Percentiles rank a stretch among this genome's conserved stretches.
These are phyloP conservation scores for Monascus ruber DNA, from an alignment of 2,329 filamentous ascomycete genomes.

Conservation along the genomic window DNA sequence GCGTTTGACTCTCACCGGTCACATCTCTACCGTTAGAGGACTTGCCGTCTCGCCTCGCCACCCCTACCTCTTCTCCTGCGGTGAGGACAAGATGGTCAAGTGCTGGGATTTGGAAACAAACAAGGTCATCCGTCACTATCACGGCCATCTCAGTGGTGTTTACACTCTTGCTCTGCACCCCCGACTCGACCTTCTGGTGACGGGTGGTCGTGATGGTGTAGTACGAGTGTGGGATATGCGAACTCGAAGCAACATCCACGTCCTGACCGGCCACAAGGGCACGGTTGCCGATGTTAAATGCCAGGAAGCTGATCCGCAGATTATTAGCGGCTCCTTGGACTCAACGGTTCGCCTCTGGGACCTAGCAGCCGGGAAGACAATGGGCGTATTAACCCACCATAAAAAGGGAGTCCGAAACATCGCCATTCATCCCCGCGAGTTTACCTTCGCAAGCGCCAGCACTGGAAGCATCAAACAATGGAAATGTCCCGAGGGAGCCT, in stretches of 20 bases:
- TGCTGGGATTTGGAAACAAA: constrained; percentile 99
- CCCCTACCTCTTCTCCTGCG: constrained; percentile 94
- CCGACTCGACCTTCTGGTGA: constrained; percentile 86
- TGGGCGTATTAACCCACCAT: constrained; percentile 93
- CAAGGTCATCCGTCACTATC: constrained; percentile 95
- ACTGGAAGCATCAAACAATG: constrained; percentile 96
- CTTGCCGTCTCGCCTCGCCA: constrained; percentile 86
- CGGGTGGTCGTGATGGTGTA: constrained; percentile 86
- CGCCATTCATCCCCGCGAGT: constrained; percentile 77
- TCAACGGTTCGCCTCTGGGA: constrained; percentile 90
- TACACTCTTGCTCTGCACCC: constrained; percentile 91
- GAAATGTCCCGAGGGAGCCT: constrained; percentile 95
- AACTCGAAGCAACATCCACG: constrained; percentile 88
- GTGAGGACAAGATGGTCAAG: constrained; percentile 99
- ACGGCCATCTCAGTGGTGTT: constrained; percentile 90
- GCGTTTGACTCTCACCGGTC: constrained; percentile 76
- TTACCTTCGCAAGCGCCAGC: constrained; percentile 88
- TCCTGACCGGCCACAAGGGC: constrained; percentile 78
- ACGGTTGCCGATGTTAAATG: constrained; percentile 84
- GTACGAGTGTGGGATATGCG: constrained; percentile 98
- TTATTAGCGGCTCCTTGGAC: constrained; percentile 88
- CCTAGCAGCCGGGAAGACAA: constrained; percentile 87
- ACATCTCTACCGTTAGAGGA: constrained; percentile 86
- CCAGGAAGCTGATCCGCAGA: constrained; percentile 91
- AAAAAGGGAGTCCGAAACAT: constrained; percentile 91